Base-by-base conservation (phyloP, 331 rosid genomes). In the Spiraea crenata region DNA sequence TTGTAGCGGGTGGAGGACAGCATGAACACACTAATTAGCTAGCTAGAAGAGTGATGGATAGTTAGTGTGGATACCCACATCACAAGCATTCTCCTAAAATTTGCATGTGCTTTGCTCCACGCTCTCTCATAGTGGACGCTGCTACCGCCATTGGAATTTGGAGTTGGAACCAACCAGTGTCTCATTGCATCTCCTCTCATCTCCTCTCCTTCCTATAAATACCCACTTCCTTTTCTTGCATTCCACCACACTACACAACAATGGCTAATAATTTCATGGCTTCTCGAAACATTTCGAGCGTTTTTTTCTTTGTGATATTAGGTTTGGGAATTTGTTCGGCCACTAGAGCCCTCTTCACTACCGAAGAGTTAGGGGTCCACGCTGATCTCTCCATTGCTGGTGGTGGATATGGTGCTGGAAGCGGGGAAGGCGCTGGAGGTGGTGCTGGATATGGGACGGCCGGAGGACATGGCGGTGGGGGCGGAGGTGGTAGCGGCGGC, bases 241-340 rank as follows among this genome's bases (percentile, higher is more conserved):
- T 19, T 56, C 38, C 38, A 31, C 48, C 31, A 25, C 31, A 25
- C 31, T 25, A 25, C 31, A 25, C 31, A 25, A 25, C 31, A 25
- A 25, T 25, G 31, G 2, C 31, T 25, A 25, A 25, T 25, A 25
- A 25, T 50, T 57, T 49, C 56, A 77, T 72, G 77, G 77, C 82
- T 39, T 15, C 60, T 4, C 66, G 61, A 45, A 66, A 57, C 14
- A 31, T 50, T 9, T 42, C 15, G 9, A 57, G 52, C 62, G 25
- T 45, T 45, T 57, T 72, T 72, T 60, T 77, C 57, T 55, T 77
- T 66, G 74, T 49, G 44, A 42, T 77, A 37, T 48, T 77, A 35
- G 59, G 74, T 50, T 40, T 77, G 5, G 77, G 82, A 42, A 72
- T 71, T 51, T 72, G 70, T 56, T 71, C 77, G 51, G 77, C 82